Percentiles rank a stretch among this genome's conserved stretches.
Evolutionary conservation across 768 basidiomycete genomes (phyloP).

Genomic region (Rhodotorula diobovata): DNA sequence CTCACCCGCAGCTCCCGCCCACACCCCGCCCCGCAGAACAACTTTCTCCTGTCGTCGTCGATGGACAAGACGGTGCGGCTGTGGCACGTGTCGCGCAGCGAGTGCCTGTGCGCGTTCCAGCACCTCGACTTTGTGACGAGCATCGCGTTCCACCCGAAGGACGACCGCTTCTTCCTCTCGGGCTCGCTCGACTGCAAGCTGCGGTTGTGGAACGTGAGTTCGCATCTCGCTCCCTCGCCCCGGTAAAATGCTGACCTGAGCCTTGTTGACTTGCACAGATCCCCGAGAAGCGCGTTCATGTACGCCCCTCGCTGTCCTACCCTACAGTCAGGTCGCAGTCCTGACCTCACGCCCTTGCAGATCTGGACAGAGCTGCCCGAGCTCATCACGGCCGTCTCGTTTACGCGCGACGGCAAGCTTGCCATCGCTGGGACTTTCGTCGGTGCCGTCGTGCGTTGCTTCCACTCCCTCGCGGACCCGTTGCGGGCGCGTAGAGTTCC

Average conservation of each 20-base stretch:
- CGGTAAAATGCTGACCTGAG: accelerated
- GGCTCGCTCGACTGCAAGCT: conserved; percentile 43
- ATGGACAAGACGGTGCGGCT: conserved; percentile 46
- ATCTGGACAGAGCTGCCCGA: conserved; percentile 43
- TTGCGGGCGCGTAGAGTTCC: neutral
- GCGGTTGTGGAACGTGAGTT: conserved; percentile 41
- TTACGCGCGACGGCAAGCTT: conserved; percentile 41
- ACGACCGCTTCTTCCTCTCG: conserved; percentile 45
- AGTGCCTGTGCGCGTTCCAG: conserved; percentile 42
- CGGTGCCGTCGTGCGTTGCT: conserved; percentile 32
- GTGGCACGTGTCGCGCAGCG: conserved; percentile 41
- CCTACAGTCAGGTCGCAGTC: too few species aligned
- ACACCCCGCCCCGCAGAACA: conserved; percentile 31
- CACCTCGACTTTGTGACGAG: conserved; percentile 45
- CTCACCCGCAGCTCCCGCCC: too few species aligned
- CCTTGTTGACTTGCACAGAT: conserved; percentile 8
- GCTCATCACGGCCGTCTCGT: conserved; percentile 43
- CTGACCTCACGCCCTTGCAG: neutral
- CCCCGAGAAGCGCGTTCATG: conserved; percentile 40
- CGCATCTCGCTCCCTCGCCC: neutral
- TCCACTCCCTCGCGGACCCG: neutral
- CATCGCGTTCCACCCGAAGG: conserved; percentile 43
- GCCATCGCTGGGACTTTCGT: conserved; percentile 41
- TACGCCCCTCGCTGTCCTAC: neutral
- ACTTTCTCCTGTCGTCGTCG: conserved; percentile 42